Conservation (phyloP, 306 rosid genomes). For the Rosa persica region DNA sequence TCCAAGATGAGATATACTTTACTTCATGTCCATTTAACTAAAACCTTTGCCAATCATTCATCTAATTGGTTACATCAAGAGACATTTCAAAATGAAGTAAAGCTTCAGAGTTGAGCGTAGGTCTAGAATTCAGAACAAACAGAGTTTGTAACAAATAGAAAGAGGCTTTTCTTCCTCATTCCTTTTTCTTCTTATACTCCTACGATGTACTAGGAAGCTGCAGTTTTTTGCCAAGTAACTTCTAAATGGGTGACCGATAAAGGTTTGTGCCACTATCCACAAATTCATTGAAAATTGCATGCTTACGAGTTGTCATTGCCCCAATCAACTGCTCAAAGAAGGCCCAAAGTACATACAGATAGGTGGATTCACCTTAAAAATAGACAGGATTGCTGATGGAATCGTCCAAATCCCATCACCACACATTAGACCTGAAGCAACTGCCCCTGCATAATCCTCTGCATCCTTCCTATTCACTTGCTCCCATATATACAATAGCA, state of each 20-base stretch:
- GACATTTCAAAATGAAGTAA: too few species aligned
- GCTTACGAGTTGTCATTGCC: not conserved
- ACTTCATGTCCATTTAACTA: too few species aligned
- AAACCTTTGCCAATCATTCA: too few species aligned
- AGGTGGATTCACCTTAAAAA: conserved; percentile 76
- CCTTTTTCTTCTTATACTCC: too few species aligned
- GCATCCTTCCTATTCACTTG: conserved; percentile 61
- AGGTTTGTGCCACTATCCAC: not conserved
- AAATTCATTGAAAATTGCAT: too few species aligned
- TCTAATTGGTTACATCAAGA: too few species aligned
- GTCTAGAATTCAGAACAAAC: too few species aligned
- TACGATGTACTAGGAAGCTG: not conserved
- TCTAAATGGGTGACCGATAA: not conserved
- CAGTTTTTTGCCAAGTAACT: not conserved
- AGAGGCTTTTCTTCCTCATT: too few species aligned
- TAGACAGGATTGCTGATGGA: conserved; percentile 86
- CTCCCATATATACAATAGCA: conserved; percentile 79
- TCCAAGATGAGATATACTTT: too few species aligned
- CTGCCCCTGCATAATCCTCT: conserved; percentile 84
- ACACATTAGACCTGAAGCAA: conserved; percentile 90
- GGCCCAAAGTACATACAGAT: conserved; percentile 92
- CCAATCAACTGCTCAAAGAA: conserved; percentile 38
- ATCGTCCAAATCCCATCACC: conserved; percentile 98
- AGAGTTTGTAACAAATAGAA: too few species aligned
- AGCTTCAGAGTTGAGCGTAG: too few species aligned